phyloP scores from a whole-genome alignment of 495 filamentous ascomycete genomes.

The Penicillium tannophilum region DNA sequence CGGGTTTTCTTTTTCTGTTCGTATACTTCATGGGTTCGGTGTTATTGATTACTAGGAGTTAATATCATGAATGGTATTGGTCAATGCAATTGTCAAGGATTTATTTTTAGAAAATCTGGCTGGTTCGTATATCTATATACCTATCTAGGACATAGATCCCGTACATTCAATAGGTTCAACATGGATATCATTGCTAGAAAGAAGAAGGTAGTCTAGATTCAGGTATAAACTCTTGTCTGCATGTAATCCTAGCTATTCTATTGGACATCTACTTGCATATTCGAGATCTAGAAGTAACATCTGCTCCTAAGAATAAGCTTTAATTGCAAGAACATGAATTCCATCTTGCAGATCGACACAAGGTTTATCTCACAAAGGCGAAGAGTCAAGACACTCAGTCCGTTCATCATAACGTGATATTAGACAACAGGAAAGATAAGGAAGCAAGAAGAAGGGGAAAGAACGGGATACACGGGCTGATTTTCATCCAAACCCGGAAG shows the following conservation, averaged over 20 bases:
- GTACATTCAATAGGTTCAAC: neutral
- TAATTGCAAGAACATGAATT: slow-evolving; percentile 16
- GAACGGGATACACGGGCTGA: slow-evolving; percentile 15
- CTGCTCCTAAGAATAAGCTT: neutral
- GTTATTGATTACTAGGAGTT: slow-evolving; percentile 4
- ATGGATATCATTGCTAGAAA: too few relatives aligned
- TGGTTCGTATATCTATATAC: too few relatives aligned
- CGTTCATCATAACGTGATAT: slow-evolving; percentile 36
- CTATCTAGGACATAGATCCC: too few relatives aligned
- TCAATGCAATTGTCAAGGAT: slow-evolving; percentile 2
- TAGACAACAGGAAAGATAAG: slow-evolving; percentile 29
- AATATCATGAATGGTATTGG: neutral
- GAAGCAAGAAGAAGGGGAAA: slow-evolving; percentile 21
- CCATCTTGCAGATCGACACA: slow-evolving; percentile 15
- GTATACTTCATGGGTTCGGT: neutral
- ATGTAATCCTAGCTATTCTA: neutral
- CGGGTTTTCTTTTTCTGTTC: neutral
- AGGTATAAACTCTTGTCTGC: neutral
- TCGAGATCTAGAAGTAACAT: neutral
- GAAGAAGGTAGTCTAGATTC: too few relatives aligned
- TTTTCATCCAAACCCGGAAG: slow-evolving; percentile 9
- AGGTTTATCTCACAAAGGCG: slow-evolving; percentile 25
- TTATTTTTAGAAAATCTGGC: slow-evolving; percentile 11
- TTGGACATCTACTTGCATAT: neutral
- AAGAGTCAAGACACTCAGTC: slow-evolving; percentile 25